Base-by-base conservation (phyloP, 148 eudicot species). In the Chenopodium quinoa region DNA sequence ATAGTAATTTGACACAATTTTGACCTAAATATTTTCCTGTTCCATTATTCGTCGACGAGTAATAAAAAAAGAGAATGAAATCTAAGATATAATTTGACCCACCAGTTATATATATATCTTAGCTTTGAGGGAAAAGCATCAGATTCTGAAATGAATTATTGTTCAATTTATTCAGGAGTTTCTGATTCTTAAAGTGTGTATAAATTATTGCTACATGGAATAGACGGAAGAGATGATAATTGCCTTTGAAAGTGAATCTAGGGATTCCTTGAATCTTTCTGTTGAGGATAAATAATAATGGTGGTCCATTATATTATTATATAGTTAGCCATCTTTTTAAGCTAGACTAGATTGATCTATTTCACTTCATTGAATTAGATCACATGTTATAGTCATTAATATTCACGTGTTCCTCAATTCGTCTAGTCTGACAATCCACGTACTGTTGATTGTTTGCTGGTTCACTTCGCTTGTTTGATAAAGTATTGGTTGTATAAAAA, bases 61-160 rank as follows among this genome's bases (percentile, higher is more conserved):
- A 20, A 12, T 9, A 60, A 64, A 12, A 40, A 40, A 17, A 64
- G 79, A 3, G 69, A 44, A 62, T 19, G 66, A 77, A 46, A 62
- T 64, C 60, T 22, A 29, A 65, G 60, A 65, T 2, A 6, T 65
- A 22, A 20, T 63, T 83, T 78, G 80, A 82, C 78, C 78, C 72
- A 69, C 62, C 63, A n/a, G 1, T 69, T 40, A 34, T 34, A 34
- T 34, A 58, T 27, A 77, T 20, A 64, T 82, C 71, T 78, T 47
- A 72, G 74, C 62, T 80, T 81, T 73, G 13, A 60, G 44, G 67
- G 73, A 25, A 80, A 27, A 74, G 88, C 47, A 86, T 86, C 88
- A 40, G 70, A 32, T 86, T 83, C 88, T 70, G 58, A 47, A 73
- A 20, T 86, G 50, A 83, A 67, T 76, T 76, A 83, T 86, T 86